Evolutionary conservation across 2,329 filamentous ascomycete genomes (phyloP).

Genomic region (Penicillium sp.): DNA sequence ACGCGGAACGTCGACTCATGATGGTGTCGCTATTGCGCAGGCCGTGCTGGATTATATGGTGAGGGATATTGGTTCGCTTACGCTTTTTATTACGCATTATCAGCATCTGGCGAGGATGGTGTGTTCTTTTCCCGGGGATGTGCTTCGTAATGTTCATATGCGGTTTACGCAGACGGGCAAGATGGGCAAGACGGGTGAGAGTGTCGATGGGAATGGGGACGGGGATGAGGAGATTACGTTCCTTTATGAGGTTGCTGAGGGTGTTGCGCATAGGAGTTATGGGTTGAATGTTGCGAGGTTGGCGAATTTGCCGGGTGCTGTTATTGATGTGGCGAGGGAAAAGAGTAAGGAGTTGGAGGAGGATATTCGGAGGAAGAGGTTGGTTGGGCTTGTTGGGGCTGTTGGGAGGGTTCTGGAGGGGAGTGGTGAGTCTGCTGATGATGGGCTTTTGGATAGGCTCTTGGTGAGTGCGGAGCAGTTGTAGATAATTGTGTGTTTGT

Average conservation of each 20-base stretch:
- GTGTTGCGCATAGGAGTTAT: constrained; percentile 89
- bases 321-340: constrained; percentile 73
- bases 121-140: constrained; percentile 60
- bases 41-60: constrained; percentile 85
- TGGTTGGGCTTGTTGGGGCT: constrained; percentile 43
- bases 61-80: constrained; percentile 68
- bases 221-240: constrained; percentile 86
- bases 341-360: constrained; percentile 80
- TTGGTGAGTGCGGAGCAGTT: constrained; percentile 34
- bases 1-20: constrained; percentile 88
- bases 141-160: constrained; percentile 90
- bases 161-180: constrained; percentile 62
- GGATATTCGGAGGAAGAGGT: constrained; percentile 60
- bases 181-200: too few species aligned
- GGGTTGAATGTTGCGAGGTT: constrained; percentile 88
- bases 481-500: constrained; percentile 17
- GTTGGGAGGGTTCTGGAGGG: constrained; percentile 30
- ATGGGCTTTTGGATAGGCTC: constrained; percentile 31
- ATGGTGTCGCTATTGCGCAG: constrained; percentile 92
- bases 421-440: constrained; percentile 11
- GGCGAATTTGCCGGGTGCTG: constrained; percentile 70
- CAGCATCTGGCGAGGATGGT: constrained; percentile 76
- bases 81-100: constrained; percentile 97
- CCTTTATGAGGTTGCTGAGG: constrained; percentile 85
- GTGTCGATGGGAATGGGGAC: too few species aligned